Evolutionary conservation across 2,329 filamentous ascomycete species (phyloP).

Genomic region (Herpotrichia juniperi): DNA sequence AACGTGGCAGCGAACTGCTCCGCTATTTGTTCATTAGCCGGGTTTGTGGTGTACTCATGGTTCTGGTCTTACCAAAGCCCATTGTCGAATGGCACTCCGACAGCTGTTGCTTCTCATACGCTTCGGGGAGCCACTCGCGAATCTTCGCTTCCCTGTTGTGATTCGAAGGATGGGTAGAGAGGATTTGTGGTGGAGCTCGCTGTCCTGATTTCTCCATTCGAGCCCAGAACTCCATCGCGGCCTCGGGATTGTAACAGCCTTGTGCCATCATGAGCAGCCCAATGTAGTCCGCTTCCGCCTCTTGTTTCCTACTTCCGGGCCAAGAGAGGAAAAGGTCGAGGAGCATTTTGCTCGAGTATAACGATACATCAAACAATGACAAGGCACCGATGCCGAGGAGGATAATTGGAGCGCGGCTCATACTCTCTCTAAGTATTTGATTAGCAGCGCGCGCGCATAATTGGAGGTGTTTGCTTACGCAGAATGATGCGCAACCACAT

Average conservation of each 20-base stretch:
- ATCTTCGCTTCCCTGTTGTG: slow-evolving; percentile 70
- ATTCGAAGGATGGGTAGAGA: slow-evolving; percentile 79
- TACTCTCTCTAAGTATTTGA: slow-evolving; percentile 57
- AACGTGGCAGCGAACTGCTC: slow-evolving; percentile 13
- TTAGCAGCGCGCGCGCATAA: neutral
- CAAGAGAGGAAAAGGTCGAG: slow-evolving; percentile 69
- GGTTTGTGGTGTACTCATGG: neutral
- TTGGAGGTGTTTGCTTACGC: slow-evolving; percentile 24
- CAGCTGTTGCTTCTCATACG: slow-evolving; percentile 44
- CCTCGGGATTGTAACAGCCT: slow-evolving; percentile 74
- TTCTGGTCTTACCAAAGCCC: slow-evolving; percentile 21
- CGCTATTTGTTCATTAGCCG: slow-evolving; percentile 4
- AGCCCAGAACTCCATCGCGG: slow-evolving; percentile 67
- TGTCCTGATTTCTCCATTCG: slow-evolving; percentile 65
- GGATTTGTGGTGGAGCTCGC: slow-evolving; percentile 68
- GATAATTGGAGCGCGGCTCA: slow-evolving; percentile 54
- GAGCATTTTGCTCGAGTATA: slow-evolving; percentile 49
- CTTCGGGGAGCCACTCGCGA: slow-evolving; percentile 58
- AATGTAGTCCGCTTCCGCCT: slow-evolving; percentile 80
- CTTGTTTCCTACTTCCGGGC: slow-evolving; percentile 74
- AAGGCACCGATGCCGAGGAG: slow-evolving; percentile 45
- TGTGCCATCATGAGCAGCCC: slow-evolving; percentile 83
- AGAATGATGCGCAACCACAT: slow-evolving; percentile 59
- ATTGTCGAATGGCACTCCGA: slow-evolving; percentile 33
- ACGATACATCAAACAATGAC: slow-evolving; percentile 48